Conservation (phyloP, 371 early-diverging fungal genomes). For the Chytridium lagenaria region DNA sequence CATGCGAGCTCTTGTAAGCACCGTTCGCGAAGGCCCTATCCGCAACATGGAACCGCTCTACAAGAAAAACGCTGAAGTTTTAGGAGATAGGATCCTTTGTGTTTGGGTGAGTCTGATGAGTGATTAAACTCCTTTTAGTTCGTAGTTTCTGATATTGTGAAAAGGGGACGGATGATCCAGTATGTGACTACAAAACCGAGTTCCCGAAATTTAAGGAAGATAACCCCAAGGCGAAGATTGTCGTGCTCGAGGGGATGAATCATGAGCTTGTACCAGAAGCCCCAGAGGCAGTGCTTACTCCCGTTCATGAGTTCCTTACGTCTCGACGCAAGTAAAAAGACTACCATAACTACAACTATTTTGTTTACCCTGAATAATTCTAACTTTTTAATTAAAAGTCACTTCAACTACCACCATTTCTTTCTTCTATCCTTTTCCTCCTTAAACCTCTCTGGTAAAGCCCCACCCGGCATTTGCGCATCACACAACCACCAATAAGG, state of each 20-base stretch:
- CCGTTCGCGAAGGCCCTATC: conserved; percentile 20
- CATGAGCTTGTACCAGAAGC: background rate
- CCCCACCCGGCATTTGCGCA: conserved; percentile 31
- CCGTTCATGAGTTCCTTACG: background rate
- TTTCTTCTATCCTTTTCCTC: conserved; percentile 11
- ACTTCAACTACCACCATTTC: conserved; percentile 9
- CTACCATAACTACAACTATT: too few relatives aligned
- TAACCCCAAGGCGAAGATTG: background rate
- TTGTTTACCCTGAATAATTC: too few relatives aligned
- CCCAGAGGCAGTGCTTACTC: background rate
- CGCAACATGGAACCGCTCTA: background rate
- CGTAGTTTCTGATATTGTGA: background rate
- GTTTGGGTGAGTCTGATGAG: conserved; percentile 1
- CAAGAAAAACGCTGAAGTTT: background rate
- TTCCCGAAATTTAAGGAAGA: background rate
- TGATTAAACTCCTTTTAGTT: background rate
- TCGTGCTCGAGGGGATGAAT: background rate
- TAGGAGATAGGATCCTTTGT: background rate
- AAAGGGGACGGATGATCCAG: background rate
- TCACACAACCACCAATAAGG: conserved; percentile 42
- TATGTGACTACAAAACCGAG: background rate
- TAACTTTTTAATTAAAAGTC: too few relatives aligned
- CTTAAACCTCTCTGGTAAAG: conserved; percentile 34
- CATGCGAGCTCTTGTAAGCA: background rate
- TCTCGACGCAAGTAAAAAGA: too few relatives aligned